Percentiles rank a stretch among this genome's conserved stretches.
These are phyloP conservation scores for Gracilaria vermiculophylla DNA, from an alignment of 23 red algal genomes.

Conservation along the genomic window DNA sequence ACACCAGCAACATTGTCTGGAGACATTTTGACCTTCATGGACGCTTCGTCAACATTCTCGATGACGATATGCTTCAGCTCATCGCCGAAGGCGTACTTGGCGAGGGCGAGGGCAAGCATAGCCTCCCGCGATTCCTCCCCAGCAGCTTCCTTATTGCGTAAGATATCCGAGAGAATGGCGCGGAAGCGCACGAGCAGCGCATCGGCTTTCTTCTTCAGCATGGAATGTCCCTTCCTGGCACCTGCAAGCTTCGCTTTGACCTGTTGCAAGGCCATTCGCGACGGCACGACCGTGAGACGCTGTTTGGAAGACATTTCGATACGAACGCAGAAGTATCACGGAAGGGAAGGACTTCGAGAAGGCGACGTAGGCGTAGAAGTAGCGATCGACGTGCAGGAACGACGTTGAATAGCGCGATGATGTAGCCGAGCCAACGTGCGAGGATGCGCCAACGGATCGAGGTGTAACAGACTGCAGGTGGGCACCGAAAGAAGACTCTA, in stretches of 20 bases:
- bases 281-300: constrained; percentile 93
- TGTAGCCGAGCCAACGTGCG: neutral
- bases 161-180: constrained; percentile 84
- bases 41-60: constrained; percentile 86
- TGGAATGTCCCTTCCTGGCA: constrained; percentile 90
- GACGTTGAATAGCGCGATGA: neutral
- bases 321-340: neutral
- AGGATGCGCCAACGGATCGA: neutral
- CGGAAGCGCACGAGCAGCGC: constrained; percentile 94
- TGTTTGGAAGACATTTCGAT: constrained; percentile 48
- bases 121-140: constrained; percentile 81
- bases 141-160: constrained; percentile 78
- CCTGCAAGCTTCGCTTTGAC: constrained; percentile 87
- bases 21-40: constrained; percentile 71
- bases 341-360: neutral
- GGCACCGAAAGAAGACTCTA: neutral
- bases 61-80: constrained; percentile 82
- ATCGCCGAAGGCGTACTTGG: constrained; percentile 95
- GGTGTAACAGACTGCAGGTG: neutral
- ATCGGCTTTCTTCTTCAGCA: constrained; percentile 99
- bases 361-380: neutral
- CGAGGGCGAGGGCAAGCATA: constrained; percentile 85
- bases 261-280: constrained; percentile 97
- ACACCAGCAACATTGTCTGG: constrained; percentile 98
- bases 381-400: neutral